Evolutionary conservation across 2,329 filamentous ascomycete species (phyloP).

Genomic region (Sporothrix dimorphospora): DNA sequence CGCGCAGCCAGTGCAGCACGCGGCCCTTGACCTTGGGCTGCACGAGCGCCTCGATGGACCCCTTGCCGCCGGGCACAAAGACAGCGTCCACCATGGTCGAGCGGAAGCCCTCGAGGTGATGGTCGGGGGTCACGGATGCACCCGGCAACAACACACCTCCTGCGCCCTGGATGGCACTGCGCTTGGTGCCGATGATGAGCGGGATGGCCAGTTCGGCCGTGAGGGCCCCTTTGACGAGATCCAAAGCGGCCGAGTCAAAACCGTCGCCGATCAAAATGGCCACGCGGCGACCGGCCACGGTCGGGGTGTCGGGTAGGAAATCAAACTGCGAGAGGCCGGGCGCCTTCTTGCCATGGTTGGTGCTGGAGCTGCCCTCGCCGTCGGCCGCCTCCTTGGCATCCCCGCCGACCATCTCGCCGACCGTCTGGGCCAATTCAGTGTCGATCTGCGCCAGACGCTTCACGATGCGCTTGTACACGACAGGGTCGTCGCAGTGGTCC

Average conservation of each 20-base stretch:
- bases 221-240: not conserved
- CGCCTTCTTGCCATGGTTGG: not conserved
- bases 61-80: slow-evolving; percentile 73
- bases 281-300: not conserved
- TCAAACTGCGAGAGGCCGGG: slow-evolving; percentile 2
- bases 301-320: not conserved
- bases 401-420: slow-evolving; percentile 11
- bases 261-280: slow-evolving; percentile 1
- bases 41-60: slow-evolving; percentile 63
- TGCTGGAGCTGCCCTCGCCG: not conserved
- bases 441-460: slow-evolving; percentile 73
- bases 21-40: slow-evolving; percentile 62
- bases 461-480: slow-evolving; percentile 73
- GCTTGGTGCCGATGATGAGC: not conserved
- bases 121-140: slow-evolving; percentile 62
- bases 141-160: not conserved
- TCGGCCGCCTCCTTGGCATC: not conserved
- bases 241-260: not conserved
- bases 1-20: slow-evolving; percentile 74
- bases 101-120: slow-evolving; percentile 78
- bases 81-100: slow-evolving; percentile 81
- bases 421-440: slow-evolving; percentile 52
- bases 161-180: not conserved
- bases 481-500: slow-evolving; percentile 78
- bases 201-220: not conserved